Base-by-base conservation (phyloP, 805 yeast species). In the Tetrapisispora nanseiensis region DNA sequence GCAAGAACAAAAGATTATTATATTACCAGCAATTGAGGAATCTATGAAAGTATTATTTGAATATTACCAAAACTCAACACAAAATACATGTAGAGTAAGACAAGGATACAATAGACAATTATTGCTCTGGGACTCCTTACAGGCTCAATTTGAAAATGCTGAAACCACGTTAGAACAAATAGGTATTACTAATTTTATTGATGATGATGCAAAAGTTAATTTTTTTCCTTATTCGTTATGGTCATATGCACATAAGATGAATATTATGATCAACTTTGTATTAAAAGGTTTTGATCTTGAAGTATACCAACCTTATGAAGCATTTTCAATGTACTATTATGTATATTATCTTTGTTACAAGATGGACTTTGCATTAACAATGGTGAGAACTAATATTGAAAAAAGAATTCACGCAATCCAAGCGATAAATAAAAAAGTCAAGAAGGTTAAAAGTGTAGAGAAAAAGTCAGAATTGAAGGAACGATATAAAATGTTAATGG, bases 11-110 rank as follows among this genome's bases (percentile, higher is more conserved):
- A 41, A 43, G 16, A 31, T 37, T 4, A 24, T 35, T 16, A 22
- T 55, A 7, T 44, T 47, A 13, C 51, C 50, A 3, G 46, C 47
- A 11, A 34, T 74, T 28, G 63, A 59, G 44, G 78, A 80, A 52
- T 54, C 74, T 31, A 71, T 77, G 52, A 55, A 68, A 31, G 72
- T 71, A 19, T 57, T 68, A 51, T 56, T 67, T 56, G 68, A 72
- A 51, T 62, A 66, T 66, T 54, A 71, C 20, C 67, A 70, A 40
- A 63, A 67, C 10, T 51, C 63, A 15, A 68, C 76, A 6, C 81
- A 80, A 57, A 90, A 90, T 53, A 78, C 86, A 28, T 77, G 94
- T 39, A 71, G 95, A 43, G 87, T 86, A 54, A 75, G 96, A 48
- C 95, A 86, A 57, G 75, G 82, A 47, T 63, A 81, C 52, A 66